phyloP scores from a whole-genome alignment of 225 moss, liverwort and hornwort species.

The Sphagnum contortum region DNA sequence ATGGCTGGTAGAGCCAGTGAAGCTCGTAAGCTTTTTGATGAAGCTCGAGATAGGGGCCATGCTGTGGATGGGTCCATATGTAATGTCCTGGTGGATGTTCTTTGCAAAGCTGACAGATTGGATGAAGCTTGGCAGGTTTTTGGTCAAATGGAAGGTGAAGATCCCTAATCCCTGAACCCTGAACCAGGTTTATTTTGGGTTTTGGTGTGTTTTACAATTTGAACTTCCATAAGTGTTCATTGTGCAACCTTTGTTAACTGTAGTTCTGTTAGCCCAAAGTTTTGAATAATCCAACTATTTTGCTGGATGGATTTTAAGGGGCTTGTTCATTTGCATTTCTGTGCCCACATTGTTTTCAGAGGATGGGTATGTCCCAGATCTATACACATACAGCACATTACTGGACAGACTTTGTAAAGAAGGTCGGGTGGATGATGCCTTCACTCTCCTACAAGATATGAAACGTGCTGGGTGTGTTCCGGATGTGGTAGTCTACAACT shows the following conservation, averaged over 20 bases:
- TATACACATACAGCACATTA: conserved; percentile 38
- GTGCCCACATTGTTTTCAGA: conserved; percentile 15
- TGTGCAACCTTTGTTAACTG: too few relatives aligned
- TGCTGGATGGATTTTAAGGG: too few relatives aligned
- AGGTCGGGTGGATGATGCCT: conserved; percentile 28
- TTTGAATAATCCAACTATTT: too few relatives aligned
- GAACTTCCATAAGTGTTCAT: too few relatives aligned
- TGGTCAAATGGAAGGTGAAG: conserved; percentile 65
- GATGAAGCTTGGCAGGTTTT: conserved; percentile 64
- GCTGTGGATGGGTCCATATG: conserved; percentile 64
- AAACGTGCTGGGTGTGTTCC: conserved; percentile 39
- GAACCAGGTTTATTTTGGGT: too few relatives aligned
- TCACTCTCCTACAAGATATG: conserved; percentile 47
- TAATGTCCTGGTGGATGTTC: conserved; percentile 71
- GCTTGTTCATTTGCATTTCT: too few relatives aligned
- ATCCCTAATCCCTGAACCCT: too few relatives aligned
- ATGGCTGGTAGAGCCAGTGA: conserved; percentile 50
- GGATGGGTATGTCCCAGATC: conserved; percentile 41
- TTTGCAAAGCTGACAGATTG: conserved; percentile 72
- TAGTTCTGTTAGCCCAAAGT: too few relatives aligned
- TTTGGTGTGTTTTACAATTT: too few relatives aligned
- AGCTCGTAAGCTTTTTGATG: conserved; percentile 53
- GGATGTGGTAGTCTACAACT: conserved; percentile 45
- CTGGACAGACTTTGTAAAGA: conserved; percentile 42
- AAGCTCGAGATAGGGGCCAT: conserved; percentile 55